A percentile compares a stretch with the other conserved stretches of the same genome.
These are phyloP conservation scores for Sclerotinia sclerotiorum DNA, from an alignment of 2,329 filamentous ascomycete species.

Conservation along the genomic window DNA sequence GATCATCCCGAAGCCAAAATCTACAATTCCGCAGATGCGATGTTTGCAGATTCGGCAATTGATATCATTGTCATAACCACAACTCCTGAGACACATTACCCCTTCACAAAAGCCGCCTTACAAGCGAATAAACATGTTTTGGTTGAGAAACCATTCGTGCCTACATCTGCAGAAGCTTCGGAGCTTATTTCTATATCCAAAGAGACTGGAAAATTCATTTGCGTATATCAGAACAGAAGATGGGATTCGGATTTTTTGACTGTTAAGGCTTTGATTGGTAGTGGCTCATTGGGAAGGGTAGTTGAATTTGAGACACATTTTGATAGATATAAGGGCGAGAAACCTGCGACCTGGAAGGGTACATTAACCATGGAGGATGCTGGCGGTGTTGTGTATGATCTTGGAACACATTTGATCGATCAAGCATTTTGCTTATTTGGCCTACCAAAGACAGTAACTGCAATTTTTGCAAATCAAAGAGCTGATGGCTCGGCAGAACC, in stretches of 20 bases:
- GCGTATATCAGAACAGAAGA: conserved; percentile 55
- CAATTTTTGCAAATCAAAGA: conserved; percentile 66
- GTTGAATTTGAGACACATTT: conserved; percentile 80
- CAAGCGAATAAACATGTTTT: conserved; percentile 74
- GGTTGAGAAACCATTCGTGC: conserved; percentile 81
- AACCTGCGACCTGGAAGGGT: conserved; percentile 66
- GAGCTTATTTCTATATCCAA: conserved; percentile 51
- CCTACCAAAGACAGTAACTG: conserved; percentile 64
- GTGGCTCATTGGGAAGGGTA: conserved; percentile 65
- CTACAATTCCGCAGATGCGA: conserved; percentile 60
- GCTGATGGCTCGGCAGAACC: conserved; percentile 51
- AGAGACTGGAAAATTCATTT: conserved; percentile 44
- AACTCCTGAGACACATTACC: conserved; percentile 69
- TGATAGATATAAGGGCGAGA: conserved; percentile 66
- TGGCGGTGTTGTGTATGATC: conserved; percentile 68
- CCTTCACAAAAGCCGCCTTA: conserved; percentile 62
- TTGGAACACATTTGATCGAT: conserved; percentile 75
- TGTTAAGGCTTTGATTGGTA: conserved; percentile 59
- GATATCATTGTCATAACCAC: conserved; percentile 72
- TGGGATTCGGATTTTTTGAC: conserved; percentile 79
- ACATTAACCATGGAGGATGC: conserved; percentile 58
- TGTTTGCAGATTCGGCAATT: conserved; percentile 64
- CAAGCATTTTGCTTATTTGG: conserved; percentile 72
- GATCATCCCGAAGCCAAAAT: conserved; percentile 66
- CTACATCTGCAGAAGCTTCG: conserved; percentile 66